phyloP scores from a whole-genome alignment of 306 rosid species.

The Sphenostylis stenocarpa region DNA sequence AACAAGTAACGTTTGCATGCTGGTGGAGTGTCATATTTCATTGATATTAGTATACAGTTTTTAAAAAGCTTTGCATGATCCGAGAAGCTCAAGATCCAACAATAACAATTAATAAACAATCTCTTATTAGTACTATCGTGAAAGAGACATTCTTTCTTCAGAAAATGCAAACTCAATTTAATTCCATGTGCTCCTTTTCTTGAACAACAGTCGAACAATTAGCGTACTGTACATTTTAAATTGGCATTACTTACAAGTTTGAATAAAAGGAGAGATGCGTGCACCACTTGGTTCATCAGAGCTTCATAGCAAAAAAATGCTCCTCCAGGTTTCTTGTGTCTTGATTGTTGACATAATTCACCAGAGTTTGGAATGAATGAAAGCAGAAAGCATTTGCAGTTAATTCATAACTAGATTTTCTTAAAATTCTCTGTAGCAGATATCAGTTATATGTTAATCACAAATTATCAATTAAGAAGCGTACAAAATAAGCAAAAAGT shows the following conservation, averaged over 20 bases:
- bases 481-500: background rate
- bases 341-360: no score
- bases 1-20: background rate
- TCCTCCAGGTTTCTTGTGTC: background rate
- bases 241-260: conserved; percentile 1
- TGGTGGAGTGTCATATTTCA: background rate
- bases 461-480: background rate
- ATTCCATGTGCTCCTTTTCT: conserved; percentile 40
- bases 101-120: conserved; percentile 51
- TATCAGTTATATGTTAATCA: background rate
- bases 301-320: background rate
- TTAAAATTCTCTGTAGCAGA: background rate
- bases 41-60: background rate
- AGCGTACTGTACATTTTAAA: background rate
- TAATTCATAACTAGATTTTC: background rate
- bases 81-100: conserved; percentile 88
- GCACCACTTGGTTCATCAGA: background rate
- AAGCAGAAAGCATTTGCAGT: background rate
- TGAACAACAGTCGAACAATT: background rate
- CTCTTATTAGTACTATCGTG: background rate
- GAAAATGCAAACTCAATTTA: conserved; percentile 24
- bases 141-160: conserved; percentile 59
- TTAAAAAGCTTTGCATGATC: conserved; percentile 43
- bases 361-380: background rate
- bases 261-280: background rate